phyloP scores from a whole-genome alignment of 768 basidiomycete species.

The Leccinum ochraceum region DNA sequence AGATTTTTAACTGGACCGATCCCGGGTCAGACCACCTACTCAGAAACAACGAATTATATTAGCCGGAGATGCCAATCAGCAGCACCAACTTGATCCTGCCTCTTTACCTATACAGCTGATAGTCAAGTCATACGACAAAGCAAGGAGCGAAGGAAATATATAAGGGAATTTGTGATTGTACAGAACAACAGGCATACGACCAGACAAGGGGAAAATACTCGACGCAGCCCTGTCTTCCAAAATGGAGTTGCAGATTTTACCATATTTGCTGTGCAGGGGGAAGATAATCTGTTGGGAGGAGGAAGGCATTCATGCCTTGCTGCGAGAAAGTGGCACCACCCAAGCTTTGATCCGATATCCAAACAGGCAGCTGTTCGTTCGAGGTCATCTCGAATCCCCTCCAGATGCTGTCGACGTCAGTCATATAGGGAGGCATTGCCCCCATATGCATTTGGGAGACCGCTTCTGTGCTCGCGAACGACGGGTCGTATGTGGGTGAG shows the following conservation, averaged over 20 bases:
- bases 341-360: constrained; percentile 82
- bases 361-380: constrained; percentile 77
- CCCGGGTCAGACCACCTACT: constrained; percentile 4
- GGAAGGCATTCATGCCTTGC: constrained; percentile 84
- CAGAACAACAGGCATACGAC: constrained; percentile 24
- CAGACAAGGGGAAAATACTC: constrained; percentile 20
- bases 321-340: constrained; percentile 76
- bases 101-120: background rate
- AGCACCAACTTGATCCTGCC: constrained; percentile 9
- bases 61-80: background rate
- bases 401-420: constrained; percentile 67
- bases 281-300: constrained; percentile 74
- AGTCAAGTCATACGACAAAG: constrained; percentile 13
- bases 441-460: constrained; percentile 36
- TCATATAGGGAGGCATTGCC: constrained; percentile 23
- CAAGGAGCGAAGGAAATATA: constrained; percentile 16
- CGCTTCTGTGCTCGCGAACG: constrained; percentile 36
- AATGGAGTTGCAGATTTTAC: constrained; percentile 38
- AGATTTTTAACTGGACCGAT: constrained; percentile 19
- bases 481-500: constrained; percentile 56
- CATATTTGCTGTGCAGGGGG: constrained; percentile 75
- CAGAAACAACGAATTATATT: background rate
- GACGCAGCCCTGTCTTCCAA: constrained; percentile 9
- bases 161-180: constrained; percentile 25
- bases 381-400: constrained; percentile 71